Evolutionary conservation across 768 basidiomycete genomes (phyloP), one percentile per base, ranked within the genome.

Genomic region (Mycena filopes): DNA sequence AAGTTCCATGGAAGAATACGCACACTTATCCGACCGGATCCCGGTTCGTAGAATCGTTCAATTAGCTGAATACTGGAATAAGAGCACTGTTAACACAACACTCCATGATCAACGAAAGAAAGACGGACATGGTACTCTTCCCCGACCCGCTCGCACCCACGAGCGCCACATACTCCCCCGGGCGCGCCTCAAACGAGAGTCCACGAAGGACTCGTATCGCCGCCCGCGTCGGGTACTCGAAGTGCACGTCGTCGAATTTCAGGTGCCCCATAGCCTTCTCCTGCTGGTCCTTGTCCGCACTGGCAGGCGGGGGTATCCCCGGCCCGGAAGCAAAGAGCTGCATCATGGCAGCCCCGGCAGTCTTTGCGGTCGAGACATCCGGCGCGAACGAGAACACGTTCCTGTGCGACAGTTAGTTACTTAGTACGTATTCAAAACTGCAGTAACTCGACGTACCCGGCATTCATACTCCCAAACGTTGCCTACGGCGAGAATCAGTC

Each of bases 171-270:
- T 90, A 94, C 38, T 90, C 91, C 31, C 92, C 91, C 11, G 92
- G 91, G 69, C 90, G 83, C 25, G 92, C 86, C 38, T 85, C 84
- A 55, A 94, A 74, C 20, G 87, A 88, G 13, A 98, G 82, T 51
- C 88, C 90, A 41, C 92, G 89, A 61, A 98, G 78, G n/a, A 98
- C 94, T 55, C 90, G 90, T 20, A 93, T 88, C 67, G 87, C 87
- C 45, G 91, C 91, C 40, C 96, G 83, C 12, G 93, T 93, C 0
- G 96, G 96, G 77, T 97, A 97, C 15, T 90, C 87, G 86, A 98
- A 97, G 73, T 89, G 86, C 28, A 97, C 83, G 66, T 90, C 83
- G 74, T 95, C 89, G 69, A 97, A 88, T 21, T 82, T 84, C 61
- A 97, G 87, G 62, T 87, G 87, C 10, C 93, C 92, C 23, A 76